Evolutionary conservation across 164 flowering plant genomes (phyloP), one percentile per base, ranked within the genome.

Genomic region (Cinnamomum chago): DNA sequence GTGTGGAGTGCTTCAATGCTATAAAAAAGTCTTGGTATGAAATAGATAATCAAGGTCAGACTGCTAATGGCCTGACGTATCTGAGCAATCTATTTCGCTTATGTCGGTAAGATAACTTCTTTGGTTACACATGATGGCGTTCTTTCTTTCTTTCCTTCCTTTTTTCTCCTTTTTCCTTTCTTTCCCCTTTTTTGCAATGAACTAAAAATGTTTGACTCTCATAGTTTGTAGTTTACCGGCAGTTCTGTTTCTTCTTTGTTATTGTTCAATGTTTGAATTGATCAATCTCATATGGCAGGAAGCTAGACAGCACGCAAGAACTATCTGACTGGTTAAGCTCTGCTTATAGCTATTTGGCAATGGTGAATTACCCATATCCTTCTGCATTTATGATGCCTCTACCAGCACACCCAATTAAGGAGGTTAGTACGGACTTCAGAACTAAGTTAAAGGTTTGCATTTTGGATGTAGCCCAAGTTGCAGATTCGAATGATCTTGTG

Each of bases 331-430:
- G 98, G 98, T 77, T 92, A 76, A 78, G 75, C 1, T 85, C 91
- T 68, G 98, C 98, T 62, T 94, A 92, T 81, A 91, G 92, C 78
- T 91, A 75, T 83, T 83, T 92, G 86, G 97, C 97, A 20, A 92
- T 92, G 98, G 95, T 84, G 76, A 79, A 94, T 78, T 94, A 94
- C 73, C 98, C 98, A 9, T 90, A 88, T 76, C 87, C 94, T 72
- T 75, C 98, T 9, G 81, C 79, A 3, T 94, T 94, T 81, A 0
- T 91, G 73, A 92, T 90, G 97, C 94, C 97, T 76, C 76, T 94
- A 79, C 98, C 98, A 68, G 98, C 85, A 82, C 52, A 88, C 65
- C 98, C 98, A 18, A 88, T 94, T 70, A 91, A 84, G 80, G 97
- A 94, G 95, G 98, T 92, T 58, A 68, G 84, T 79, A 66, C 2